These are phyloP conservation scores for Lepidium africanum DNA, from an alignment of 345 rosid species.

Conservation along the genomic window DNA sequence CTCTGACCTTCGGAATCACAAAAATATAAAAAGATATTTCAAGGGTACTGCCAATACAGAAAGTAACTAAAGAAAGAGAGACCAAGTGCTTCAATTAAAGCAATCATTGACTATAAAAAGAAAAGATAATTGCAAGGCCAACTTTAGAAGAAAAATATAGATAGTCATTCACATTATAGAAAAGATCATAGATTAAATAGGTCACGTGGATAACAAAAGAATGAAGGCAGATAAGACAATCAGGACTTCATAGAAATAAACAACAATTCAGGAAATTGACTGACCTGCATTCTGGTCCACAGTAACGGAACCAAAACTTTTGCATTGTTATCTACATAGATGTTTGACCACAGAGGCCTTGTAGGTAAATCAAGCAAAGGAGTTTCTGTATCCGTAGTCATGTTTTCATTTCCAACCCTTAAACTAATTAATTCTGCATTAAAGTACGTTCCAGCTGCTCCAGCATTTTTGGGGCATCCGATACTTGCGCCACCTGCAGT, in stretches of 20 bases:
- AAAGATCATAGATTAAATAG: not conserved
- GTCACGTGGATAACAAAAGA: not conserved
- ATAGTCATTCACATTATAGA: not conserved
- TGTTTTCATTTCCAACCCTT: constrained; percentile 77
- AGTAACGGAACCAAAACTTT: constrained; percentile 90
- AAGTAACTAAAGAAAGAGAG: constrained; percentile 8
- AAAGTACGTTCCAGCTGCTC: constrained; percentile 96
- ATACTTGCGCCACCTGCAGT: constrained; percentile 76
- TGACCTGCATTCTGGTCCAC: constrained; percentile 97
- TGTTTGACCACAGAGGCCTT: constrained; percentile 79
- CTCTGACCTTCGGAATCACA: constrained; percentile 69
- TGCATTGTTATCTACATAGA: constrained; percentile 84
- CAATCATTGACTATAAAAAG: not conserved
- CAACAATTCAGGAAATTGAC: constrained; percentile 2
- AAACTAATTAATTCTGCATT: constrained; percentile 78
- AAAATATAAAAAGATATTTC: not conserved
- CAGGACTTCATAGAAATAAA: not conserved
- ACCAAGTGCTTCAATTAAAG: constrained; percentile 7
- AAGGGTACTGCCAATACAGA: not conserved
- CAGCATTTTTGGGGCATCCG: constrained; percentile 82
- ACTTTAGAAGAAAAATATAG: not conserved
- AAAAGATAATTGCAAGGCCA: not conserved
- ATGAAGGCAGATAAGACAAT: not conserved
- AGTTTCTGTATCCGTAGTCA: constrained; percentile 88
- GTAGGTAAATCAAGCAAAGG: constrained; percentile 91